These are phyloP conservation scores for Brassica juncea DNA, from an alignment of 345 rosid species.

Conservation along the genomic window DNA sequence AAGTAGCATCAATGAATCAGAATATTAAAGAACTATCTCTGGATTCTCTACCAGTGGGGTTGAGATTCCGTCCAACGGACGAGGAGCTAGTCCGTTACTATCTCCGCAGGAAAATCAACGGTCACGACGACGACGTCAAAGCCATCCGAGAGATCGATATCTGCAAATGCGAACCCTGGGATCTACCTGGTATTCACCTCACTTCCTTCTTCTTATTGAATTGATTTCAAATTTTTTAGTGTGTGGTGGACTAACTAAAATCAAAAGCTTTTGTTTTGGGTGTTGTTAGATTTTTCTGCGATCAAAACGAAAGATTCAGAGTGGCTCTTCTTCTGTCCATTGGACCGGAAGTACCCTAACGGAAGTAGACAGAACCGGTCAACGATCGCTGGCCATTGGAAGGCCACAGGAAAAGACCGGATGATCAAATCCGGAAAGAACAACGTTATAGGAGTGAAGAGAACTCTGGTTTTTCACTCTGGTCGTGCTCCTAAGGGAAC, in stretches of 20 bases:
- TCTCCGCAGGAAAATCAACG: constrained; percentile 75
- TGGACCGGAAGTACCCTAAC: constrained; percentile 83
- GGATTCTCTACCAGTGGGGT: constrained; percentile 74
- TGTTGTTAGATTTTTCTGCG: constrained; percentile 50
- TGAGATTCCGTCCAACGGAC: constrained; percentile 89
- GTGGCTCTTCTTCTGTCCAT: constrained; percentile 97
- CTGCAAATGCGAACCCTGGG: constrained; percentile 96
- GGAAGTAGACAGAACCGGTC: constrained; percentile 86
- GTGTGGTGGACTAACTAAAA: background rate
- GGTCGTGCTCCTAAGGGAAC: constrained; percentile 85
- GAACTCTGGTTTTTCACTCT: constrained; percentile 77
- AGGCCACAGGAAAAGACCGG: constrained; percentile 92
- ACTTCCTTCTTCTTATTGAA: background rate
- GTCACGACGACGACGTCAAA: constrained; percentile 52
- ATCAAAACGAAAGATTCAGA: constrained; percentile 63
- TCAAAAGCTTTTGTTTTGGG: background rate
- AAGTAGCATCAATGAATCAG: constrained; percentile 36
- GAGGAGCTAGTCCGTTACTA: constrained; percentile 71
- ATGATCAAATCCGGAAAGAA: constrained; percentile 50
- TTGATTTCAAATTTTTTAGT: constrained; percentile 1
- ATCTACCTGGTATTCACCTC: constrained; percentile 63
- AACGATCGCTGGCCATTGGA: constrained; percentile 83
- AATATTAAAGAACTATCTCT: constrained; percentile 52
- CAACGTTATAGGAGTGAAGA: constrained; percentile 76
- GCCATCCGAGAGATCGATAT: constrained; percentile 82